These are phyloP conservation scores for Prinsepia uniflora DNA, from an alignment of 306 rosid genomes.

Conservation along the genomic window DNA sequence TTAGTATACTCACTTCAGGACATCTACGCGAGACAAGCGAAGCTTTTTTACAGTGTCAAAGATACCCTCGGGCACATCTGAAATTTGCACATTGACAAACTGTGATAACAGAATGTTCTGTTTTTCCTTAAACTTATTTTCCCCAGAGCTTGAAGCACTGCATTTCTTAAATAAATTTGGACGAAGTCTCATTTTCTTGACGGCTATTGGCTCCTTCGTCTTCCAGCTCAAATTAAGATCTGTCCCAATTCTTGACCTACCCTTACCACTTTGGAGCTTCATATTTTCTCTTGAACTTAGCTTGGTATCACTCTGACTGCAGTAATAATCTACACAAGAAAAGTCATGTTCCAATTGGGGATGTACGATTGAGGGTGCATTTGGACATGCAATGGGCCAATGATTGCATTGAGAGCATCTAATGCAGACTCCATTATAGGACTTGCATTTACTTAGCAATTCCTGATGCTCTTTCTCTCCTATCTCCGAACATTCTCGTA, in stretches of 20 bases:
- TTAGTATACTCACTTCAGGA: conserved; percentile 63
- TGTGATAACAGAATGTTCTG: conserved; percentile 24
- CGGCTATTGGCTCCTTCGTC: conserved; percentile 20
- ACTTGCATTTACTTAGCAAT: conserved; percentile 41
- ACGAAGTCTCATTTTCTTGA: conserved; percentile 26
- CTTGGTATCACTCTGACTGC: conserved; percentile 25
- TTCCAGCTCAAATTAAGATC: conserved; percentile 36
- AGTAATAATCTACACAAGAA: conserved; percentile 24
- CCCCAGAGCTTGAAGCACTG: conserved; percentile 32
- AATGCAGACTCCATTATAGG: conserved; percentile 44
- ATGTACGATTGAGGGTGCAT: conserved; percentile 31
- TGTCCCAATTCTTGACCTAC: conserved; percentile 20
- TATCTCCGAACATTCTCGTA: conserved; percentile 46
- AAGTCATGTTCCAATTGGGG: conserved; percentile 27
- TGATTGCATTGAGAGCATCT: conserved; percentile 56
- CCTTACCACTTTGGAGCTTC: conserved; percentile 26
- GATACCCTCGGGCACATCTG: conserved; percentile 45
- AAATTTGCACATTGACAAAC: conserved; percentile 30
- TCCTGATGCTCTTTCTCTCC: conserved; percentile 45
- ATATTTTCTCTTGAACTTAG: conserved; percentile 25
- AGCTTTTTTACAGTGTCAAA: conserved; percentile 56
- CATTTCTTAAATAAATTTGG: conserved; percentile 32
- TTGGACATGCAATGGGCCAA: conserved; percentile 69
- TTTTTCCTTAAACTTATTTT: conserved; percentile 38
- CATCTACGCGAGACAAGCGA: conserved; percentile 68